Percentiles rank a stretch among this genome's conserved stretches.
phyloP scores from a whole-genome alignment of 306 rosid genomes.

The Quercus rubra region DNA sequence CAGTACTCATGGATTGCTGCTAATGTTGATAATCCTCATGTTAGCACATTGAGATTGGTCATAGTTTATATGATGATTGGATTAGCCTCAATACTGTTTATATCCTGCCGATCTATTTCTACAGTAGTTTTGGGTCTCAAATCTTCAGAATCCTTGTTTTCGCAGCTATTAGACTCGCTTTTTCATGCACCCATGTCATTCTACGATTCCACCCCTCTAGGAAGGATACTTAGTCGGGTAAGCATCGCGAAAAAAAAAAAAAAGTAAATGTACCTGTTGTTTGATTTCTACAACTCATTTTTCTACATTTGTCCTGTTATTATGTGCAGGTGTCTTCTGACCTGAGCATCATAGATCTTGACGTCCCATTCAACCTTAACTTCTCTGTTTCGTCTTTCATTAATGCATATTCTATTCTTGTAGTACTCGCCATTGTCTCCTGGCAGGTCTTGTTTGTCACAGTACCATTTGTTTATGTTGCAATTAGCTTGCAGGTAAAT shows the following conservation, averaged over 20 bases:
- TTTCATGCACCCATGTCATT: conserved; percentile 62
- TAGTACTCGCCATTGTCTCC: conserved; percentile 25
- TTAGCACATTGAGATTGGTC: conserved; percentile 23
- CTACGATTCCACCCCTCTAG: conserved; percentile 63
- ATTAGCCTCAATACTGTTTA: neutral
- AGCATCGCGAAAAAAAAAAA: neutral
- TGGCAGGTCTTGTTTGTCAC: conserved; percentile 34
- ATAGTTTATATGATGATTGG: conserved; percentile 34
- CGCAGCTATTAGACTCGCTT: conserved; percentile 52
- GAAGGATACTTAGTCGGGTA: conserved; percentile 67
- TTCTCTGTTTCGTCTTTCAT: conserved; percentile 13
- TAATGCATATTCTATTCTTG: conserved; percentile 21
- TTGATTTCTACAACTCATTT: neutral
- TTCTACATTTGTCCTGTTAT: neutral
- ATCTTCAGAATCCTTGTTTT: conserved; percentile 39
- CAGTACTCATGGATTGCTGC: conserved; percentile 60
- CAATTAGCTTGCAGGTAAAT: conserved; percentile 50
- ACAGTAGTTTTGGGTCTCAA: conserved; percentile 27
- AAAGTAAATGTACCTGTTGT: neutral
- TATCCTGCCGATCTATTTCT: neutral
- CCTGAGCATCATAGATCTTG: conserved; percentile 50
- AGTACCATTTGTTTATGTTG: conserved; percentile 36
- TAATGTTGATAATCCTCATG: conserved; percentile 31
- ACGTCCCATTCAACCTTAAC: conserved; percentile 30
- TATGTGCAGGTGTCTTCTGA: conserved; percentile 48